Conservation (phyloP, 2,329 filamentous ascomycete species). For the Sarocladium strictum region DNA sequence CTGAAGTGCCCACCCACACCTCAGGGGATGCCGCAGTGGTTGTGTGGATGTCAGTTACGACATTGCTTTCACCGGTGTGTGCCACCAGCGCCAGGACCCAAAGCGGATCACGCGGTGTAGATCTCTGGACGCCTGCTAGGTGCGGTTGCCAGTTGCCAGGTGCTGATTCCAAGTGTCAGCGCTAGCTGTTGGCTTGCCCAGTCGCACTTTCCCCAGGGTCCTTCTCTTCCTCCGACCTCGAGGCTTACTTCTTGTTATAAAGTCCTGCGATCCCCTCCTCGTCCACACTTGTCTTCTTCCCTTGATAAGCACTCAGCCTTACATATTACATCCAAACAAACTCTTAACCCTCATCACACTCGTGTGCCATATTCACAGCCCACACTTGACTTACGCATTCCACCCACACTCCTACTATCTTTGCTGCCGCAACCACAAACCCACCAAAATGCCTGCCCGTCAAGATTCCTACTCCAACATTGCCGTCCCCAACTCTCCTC, state of each 20-base stretch:
- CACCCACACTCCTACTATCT: neutral
- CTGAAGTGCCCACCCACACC: constrained; percentile 1
- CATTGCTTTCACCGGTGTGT: neutral
- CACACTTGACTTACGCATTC: neutral
- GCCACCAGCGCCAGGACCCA: constrained; percentile 3
- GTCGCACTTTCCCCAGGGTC: neutral
- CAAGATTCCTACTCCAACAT: constrained; percentile 30
- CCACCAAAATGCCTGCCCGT: constrained; percentile 29
- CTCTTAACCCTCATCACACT: neutral
- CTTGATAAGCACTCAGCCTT: constrained; percentile 1
- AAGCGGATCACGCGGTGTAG: constrained; percentile 9
- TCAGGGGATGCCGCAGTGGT: neutral
- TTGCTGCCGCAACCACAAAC: constrained; percentile 2
- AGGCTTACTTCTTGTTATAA: constrained; percentile 2
- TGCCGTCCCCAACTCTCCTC: constrained; percentile 29
- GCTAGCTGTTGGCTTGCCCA: no score
- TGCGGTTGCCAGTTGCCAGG: neutral
- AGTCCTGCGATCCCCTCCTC: constrained; percentile 5
- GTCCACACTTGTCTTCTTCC: neutral
- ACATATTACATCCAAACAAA: neutral
- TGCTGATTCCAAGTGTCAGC: neutral
- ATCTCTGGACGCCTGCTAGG: neutral
- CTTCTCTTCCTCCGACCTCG: neutral
- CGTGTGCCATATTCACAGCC: neutral
- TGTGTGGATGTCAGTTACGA: neutral